phyloP scores from a whole-genome alignment of 441 rosid genomes.

The Arabidopsis hybrid region DNA sequence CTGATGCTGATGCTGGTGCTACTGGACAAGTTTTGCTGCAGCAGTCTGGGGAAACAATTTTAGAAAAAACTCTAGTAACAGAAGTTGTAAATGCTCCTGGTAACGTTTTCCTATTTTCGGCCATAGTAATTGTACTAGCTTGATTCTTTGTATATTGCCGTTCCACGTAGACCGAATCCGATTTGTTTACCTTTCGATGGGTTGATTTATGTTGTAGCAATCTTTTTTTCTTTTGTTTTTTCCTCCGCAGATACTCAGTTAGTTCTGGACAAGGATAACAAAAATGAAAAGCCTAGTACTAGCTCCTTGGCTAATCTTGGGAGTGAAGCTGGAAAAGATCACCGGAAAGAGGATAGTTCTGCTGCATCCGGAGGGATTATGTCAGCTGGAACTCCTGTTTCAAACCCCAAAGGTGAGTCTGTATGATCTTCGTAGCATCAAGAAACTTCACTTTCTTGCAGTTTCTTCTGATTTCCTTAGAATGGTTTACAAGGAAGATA shows the following conservation, averaged over 20 bases:
- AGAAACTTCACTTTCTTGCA: constrained; percentile 2
- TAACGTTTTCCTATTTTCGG: constrained; percentile 41
- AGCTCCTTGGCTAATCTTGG: constrained; percentile 34
- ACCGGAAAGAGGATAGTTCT: constrained; percentile 28
- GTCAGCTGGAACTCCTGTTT: constrained; percentile 32
- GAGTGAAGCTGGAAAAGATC: constrained; percentile 31
- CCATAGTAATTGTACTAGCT: constrained; percentile 10
- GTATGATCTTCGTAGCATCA: constrained; percentile 10
- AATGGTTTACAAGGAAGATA: constrained; percentile 6
- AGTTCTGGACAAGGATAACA: constrained; percentile 18
- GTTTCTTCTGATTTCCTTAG: constrained; percentile 16
- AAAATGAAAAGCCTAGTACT: constrained; percentile 17
- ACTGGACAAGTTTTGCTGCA: constrained; percentile 41
- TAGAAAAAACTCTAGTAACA: constrained; percentile 48
- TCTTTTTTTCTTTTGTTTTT: constrained; percentile 11
- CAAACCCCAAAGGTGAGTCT: constrained; percentile 39
- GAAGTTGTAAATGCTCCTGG: constrained; percentile 56
- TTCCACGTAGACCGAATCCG: constrained; percentile 3
- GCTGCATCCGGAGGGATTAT: constrained; percentile 27
- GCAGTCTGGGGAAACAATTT: constrained; percentile 41
- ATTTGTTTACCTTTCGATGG: constrained; percentile 16
- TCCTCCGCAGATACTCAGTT: constrained; percentile 25
- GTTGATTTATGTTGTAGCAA: constrained; percentile 22
- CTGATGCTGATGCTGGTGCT: constrained; percentile 46
- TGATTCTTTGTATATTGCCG: constrained; percentile 21